These are phyloP conservation scores for Ramaria rubella DNA, from an alignment of 768 basidiomycete species.

Conservation along the genomic window DNA sequence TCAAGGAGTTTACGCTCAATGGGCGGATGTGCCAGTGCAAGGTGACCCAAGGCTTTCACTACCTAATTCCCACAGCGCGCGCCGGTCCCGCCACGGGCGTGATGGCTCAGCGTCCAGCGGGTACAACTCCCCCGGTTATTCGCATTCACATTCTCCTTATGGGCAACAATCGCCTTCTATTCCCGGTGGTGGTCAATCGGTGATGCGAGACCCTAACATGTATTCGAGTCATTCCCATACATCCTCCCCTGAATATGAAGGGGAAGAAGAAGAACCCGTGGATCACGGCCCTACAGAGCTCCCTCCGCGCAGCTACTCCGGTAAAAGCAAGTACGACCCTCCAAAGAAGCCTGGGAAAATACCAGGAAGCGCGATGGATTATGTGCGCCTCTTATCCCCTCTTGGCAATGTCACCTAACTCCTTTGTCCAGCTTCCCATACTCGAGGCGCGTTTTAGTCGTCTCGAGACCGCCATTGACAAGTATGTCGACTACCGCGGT, in stretches of 20 bases:
- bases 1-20: not conserved
- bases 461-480: conserved; percentile 13
- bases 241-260: not conserved
- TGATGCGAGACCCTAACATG: not conserved
- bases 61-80: not conserved
- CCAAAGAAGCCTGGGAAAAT: conserved; percentile 13
- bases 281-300: conserved; percentile 14
- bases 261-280: not conserved
- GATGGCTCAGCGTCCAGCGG: not conserved
- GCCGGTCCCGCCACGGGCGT: conserved; percentile 19
- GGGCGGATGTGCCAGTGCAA: not conserved
- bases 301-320: conserved; percentile 13
- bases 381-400: conserved; percentile 5
- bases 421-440: conserved; percentile 9
- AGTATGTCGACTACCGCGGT: conserved; percentile 12
- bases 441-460: conserved; percentile 13
- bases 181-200: not conserved
- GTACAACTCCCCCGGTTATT: not conserved
- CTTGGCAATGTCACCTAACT: not conserved
- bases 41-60: not conserved
- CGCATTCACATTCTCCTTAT: not conserved
- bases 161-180: not conserved
- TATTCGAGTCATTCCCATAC: not conserved
- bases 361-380: conserved; percentile 13
- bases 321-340: conserved; percentile 8